Evolutionary conservation across 2,329 filamentous ascomycete species (phyloP), one percentile per base, ranked within the genome.

Genomic region (Trichoderma simmonsii): DNA sequence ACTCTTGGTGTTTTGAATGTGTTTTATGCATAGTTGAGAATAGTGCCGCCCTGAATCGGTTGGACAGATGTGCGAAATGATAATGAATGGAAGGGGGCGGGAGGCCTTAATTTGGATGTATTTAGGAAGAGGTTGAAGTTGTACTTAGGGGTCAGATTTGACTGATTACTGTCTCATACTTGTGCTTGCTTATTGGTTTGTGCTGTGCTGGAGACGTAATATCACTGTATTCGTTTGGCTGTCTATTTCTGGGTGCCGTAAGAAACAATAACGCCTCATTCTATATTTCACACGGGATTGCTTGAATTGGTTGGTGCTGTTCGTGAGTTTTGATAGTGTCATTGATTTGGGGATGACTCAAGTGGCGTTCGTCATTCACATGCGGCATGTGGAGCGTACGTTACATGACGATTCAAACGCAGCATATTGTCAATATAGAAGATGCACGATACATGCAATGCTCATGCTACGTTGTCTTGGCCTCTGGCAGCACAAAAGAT

Each of bases 21-120:
- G 21, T 70, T 70, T 54, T 56, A 70, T 63, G 68, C 68, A 57
- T 64, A 26, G 24, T 32, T 12, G 59, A 62, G n/a, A 26, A 63
- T 9, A 21, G 21, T 60, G 56, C 30, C 48, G 56, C 34, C n/a
- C 43, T 39, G 30, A 11, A 30, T 4, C 3, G 48, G 48, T 28
- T 32, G 30, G 30, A 43, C 65, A 68, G 15, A 68, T 59, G 68
- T 70, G 68, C 60, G 68, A 69, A 63, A 64, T 64, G 68, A 70
- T 70, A 43, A 63, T 63, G 60, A 70, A 34, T 32, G 39, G n/a
- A 21, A 39, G 15, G 39, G 56, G 28, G n/a, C n/a, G 14, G 57
- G 54, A 48, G 65, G 54, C 32, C 57, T 14, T 43, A 60, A 59
- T 34, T 24, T 39, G 65, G 34, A 18, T 21, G 65, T 34, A 36